Evolutionary conservation across 2,329 filamentous ascomycete species (phyloP).

Genomic region (Verruconis gallopava): DNA sequence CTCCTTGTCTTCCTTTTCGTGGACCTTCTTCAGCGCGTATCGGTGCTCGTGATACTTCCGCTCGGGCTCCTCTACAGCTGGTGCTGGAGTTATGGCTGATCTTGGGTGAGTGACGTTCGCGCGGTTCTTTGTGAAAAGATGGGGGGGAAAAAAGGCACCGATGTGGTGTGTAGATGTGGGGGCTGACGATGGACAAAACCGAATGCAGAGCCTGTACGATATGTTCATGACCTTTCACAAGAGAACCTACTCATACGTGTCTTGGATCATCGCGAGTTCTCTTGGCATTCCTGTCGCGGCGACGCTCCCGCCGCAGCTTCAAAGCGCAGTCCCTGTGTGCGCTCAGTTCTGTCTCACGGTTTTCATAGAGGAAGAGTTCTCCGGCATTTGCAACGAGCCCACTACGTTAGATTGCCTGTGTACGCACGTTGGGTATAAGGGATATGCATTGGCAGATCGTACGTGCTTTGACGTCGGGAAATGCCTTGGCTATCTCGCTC

Average conservation of each 20-base stretch:
- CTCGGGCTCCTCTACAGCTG: too few species aligned
- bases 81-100: too few species aligned
- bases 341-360: constrained; percentile 23
- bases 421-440: constrained; percentile 23
- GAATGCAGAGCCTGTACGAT: neutral
- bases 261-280: too few species aligned
- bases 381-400: constrained; percentile 21
- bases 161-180: too few species aligned
- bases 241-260: too few species aligned
- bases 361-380: constrained; percentile 22
- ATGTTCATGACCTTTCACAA: constrained; percentile 4
- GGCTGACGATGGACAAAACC: too few species aligned
- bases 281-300: constrained; percentile 11
- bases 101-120: too few species aligned
- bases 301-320: constrained; percentile 19
- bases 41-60: neutral
- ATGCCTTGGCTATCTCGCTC: too few species aligned
- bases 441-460: constrained; percentile 24
- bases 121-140: too few species aligned
- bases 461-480: too few species aligned
- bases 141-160: too few species aligned
- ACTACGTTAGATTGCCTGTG: constrained; percentile 24
- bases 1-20: neutral
- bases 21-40: neutral
- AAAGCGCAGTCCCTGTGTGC: constrained; percentile 22